Conservation (phyloP, 768 basidiomycete genomes). For the Phanerochaete sordida region DNA sequence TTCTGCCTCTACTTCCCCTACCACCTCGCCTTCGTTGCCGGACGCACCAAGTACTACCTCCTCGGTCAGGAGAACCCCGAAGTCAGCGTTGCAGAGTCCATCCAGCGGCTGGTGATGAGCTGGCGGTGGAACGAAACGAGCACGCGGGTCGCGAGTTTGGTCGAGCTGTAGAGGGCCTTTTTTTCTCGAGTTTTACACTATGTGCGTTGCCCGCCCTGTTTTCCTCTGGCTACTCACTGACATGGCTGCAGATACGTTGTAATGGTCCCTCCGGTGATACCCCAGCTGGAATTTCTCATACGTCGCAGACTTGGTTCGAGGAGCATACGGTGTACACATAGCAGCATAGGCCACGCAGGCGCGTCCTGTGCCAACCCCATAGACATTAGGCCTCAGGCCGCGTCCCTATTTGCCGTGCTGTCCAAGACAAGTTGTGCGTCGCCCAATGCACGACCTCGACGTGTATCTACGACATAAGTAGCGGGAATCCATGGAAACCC, state of each 20-base stretch:
- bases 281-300: background rate
- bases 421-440: too few relatives aligned
- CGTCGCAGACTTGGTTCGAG: background rate
- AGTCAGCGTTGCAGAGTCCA: conserved; percentile 1
- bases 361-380: too few relatives aligned
- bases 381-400: too few relatives aligned
- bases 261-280: background rate
- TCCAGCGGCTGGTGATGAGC: background rate
- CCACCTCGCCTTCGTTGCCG: conserved; percentile 49
- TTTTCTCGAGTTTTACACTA: background rate
- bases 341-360: too few relatives aligned
- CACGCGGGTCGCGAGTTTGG: background rate
- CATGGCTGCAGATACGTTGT: background rate
- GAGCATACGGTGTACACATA: background rate
- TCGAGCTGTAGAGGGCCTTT: background rate
- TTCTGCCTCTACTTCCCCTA: conserved; percentile 55
- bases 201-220: background rate
- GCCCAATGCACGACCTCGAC: too few relatives aligned
- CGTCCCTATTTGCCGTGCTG: too few relatives aligned
- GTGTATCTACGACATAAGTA: too few relatives aligned
- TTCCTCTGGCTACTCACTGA: background rate
- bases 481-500: too few relatives aligned
- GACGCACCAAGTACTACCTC: conserved; percentile 59
- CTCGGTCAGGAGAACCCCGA: conserved; percentile 43
- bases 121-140: conserved; percentile 2